Evolutionary conservation across 2,329 filamentous ascomycete genomes (phyloP).

Genomic region (Sarocladium strictum): DNA sequence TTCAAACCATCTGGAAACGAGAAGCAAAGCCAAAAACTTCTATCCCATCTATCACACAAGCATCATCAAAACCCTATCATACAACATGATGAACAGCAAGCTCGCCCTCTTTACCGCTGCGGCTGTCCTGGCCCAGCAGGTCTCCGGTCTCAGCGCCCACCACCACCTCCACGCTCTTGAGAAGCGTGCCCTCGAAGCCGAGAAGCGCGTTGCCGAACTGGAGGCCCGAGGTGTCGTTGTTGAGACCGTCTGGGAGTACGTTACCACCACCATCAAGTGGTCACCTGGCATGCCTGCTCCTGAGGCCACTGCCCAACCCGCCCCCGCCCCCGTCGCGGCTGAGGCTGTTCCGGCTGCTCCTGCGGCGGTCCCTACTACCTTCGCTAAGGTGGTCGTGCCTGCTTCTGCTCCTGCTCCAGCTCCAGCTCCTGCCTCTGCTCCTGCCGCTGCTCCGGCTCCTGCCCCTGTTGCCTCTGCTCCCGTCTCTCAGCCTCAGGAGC

Average conservation of each 20-base stretch:
- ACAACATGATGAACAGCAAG: constrained; percentile 38
- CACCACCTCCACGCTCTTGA: constrained; percentile 33
- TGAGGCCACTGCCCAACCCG: constrained; percentile 19
- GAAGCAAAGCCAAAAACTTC: neutral
- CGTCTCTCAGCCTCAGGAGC: neutral
- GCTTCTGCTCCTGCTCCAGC: constrained; percentile 13
- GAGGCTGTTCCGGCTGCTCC: constrained; percentile 6
- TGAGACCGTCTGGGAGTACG: constrained; percentile 24
- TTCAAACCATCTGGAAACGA: constrained; percentile 11
- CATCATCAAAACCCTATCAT: too few species aligned
- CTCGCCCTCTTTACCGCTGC: constrained; percentile 35
- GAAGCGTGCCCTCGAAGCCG: constrained; percentile 25
- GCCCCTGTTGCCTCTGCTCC: constrained; percentile 10
- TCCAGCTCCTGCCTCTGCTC: neutral
- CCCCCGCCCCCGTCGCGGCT: constrained; percentile 13
- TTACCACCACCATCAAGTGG: constrained; percentile 18
- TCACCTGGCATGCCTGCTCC: constrained; percentile 19
- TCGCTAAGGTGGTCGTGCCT: constrained; percentile 9
- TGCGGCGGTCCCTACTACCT: constrained; percentile 8
- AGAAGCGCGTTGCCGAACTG: constrained; percentile 27
- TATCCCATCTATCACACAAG: too few species aligned
- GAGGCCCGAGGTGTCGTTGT: constrained; percentile 18
- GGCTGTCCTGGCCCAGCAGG: constrained; percentile 37
- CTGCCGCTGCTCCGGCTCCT: constrained; percentile 11
- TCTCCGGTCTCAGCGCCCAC: constrained; percentile 35